Evolutionary conservation across 495 filamentous ascomycete species (phyloP).

Genomic region (Neurospora sp.): DNA sequence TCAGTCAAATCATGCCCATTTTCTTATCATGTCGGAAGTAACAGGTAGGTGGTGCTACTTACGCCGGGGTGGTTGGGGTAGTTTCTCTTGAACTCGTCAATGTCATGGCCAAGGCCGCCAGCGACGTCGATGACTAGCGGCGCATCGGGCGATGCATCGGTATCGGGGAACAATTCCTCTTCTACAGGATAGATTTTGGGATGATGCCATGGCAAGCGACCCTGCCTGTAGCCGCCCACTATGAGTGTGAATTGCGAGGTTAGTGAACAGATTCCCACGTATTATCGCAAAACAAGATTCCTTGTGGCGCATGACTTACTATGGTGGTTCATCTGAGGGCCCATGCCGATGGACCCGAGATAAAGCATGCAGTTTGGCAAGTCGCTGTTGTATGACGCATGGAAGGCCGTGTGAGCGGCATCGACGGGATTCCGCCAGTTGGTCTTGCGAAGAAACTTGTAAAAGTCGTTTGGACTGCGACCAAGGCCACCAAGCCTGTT

Average conservation of each 20-base stretch:
- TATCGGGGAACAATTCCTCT: background rate
- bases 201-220: slow-evolving; percentile 44
- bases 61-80: slow-evolving; percentile 29
- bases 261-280: background rate
- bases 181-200: slow-evolving; percentile 25
- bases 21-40: background rate
- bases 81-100: slow-evolving; percentile 31
- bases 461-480: background rate
- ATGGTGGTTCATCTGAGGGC: background rate
- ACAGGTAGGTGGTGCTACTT: background rate
- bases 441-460: slow-evolving; percentile 27
- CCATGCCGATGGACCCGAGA: background rate
- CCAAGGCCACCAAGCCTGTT: background rate
- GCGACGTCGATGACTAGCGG: slow-evolving; percentile 44
- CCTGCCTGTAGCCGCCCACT: slow-evolving; percentile 41
- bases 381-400: slow-evolving; percentile 32
- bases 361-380: slow-evolving; percentile 4
- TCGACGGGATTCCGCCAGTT: slow-evolving; percentile 31
- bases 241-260: background rate
- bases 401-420: slow-evolving; percentile 26
- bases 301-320: background rate
- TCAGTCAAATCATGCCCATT: background rate
- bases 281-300: background rate
- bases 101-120: slow-evolving; percentile 45
- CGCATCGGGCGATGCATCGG: background rate